phyloP scores from a whole-genome alignment of 2,329 filamentous ascomycete species.

The Mycosphaerella sp. region DNA sequence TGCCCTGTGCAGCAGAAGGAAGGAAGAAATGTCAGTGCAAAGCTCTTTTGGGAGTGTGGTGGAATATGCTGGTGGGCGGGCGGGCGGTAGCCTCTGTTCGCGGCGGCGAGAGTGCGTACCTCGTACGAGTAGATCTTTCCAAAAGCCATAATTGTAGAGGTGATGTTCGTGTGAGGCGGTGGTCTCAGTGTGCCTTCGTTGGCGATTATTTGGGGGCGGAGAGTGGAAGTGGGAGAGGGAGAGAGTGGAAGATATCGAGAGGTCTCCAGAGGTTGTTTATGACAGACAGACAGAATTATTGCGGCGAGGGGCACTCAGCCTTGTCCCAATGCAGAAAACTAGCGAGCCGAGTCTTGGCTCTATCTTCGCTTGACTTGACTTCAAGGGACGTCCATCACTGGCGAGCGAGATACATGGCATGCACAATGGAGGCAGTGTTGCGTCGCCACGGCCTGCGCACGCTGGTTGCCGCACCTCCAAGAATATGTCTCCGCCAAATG shows the following conservation, averaged over 20 bases:
- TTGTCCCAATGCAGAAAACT: neutral
- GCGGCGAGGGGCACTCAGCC: constrained; percentile 2
- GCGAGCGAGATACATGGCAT: too few relatives aligned
- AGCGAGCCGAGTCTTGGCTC: neutral
- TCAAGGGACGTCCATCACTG: too few relatives aligned
- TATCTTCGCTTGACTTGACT: too few relatives aligned
- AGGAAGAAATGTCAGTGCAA: neutral
- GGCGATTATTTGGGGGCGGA: constrained; percentile 19
- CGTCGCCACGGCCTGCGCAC: constrained; percentile 29
- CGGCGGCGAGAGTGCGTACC: constrained; percentile 48
- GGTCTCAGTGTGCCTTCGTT: constrained; percentile 29
- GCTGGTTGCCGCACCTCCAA: constrained; percentile 26
- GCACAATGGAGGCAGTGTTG: constrained; percentile 28
- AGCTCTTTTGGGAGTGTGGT: constrained; percentile 2
- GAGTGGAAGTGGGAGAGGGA: neutral
- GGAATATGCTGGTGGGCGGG: neutral
- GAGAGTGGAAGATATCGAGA: constrained; percentile 1
- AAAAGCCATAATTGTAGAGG: constrained; percentile 49
- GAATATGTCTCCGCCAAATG: constrained; percentile 21
- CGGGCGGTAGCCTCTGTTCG: constrained; percentile 10
- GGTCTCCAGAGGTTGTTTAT: neutral
- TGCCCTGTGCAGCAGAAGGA: constrained; percentile 52
- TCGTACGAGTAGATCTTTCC: constrained; percentile 90
- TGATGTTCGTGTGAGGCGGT: constrained; percentile 10
- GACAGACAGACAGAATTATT: neutral